These are phyloP conservation scores for Aquilaria agallochum DNA, from an alignment of 441 rosid genomes.

Conservation along the genomic window DNA sequence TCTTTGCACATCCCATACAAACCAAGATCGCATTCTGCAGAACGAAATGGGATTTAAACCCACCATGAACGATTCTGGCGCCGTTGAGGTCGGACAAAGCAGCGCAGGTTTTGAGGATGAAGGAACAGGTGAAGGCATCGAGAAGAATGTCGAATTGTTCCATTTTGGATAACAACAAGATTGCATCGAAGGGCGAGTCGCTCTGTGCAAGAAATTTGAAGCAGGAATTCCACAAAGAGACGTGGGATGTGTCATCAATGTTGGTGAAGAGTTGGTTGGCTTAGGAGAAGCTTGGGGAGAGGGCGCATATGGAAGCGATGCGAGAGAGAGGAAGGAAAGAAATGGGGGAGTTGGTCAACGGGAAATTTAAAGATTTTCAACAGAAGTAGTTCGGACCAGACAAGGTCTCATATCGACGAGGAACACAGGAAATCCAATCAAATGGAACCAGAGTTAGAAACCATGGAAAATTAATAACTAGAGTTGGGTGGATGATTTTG, in stretches of 20 bases:
- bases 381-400: too few relatives aligned
- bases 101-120: conserved; percentile 32
- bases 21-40: conserved; percentile 30
- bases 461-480: too few relatives aligned
- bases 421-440: too few relatives aligned
- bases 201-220: conserved; percentile 26
- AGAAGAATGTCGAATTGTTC: conserved; percentile 25
- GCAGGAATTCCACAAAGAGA: conserved; percentile 34
- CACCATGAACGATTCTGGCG: conserved; percentile 33
- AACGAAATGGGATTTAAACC: conserved; percentile 29
- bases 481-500: too few relatives aligned
- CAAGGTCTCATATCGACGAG: too few relatives aligned
- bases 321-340: conserved; percentile 26
- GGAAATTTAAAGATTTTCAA: too few relatives aligned
- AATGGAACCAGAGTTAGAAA: too few relatives aligned
- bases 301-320: conserved; percentile 29
- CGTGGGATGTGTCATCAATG: conserved; percentile 8
- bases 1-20: conserved; percentile 28
- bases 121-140: conserved; percentile 36
- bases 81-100: conserved; percentile 15
- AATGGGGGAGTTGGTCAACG: conserved; percentile 20
- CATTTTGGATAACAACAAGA: conserved; percentile 23
- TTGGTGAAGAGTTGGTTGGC: conserved; percentile 24
- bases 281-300: conserved; percentile 19
- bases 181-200: conserved; percentile 23